Percentiles rank a stretch among this genome's conserved stretches.
Conservation (phyloP, 129 eudicot species). For the Ambrosia artemisiifolia region DNA sequence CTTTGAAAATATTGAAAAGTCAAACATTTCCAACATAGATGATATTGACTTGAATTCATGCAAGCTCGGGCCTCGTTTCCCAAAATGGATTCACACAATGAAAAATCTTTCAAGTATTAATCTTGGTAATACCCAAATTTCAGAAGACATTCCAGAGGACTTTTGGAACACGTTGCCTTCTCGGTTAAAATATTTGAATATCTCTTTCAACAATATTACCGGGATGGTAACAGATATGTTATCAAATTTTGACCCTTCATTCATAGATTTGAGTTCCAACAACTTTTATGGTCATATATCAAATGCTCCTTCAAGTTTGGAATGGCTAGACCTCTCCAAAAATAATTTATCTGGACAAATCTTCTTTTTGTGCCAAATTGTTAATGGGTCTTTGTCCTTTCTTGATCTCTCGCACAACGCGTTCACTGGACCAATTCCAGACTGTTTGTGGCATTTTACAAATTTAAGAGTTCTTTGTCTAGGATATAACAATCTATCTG, state of each 20-base stretch:
- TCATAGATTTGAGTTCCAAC: constrained; percentile 35
- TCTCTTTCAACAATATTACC: constrained; percentile 21
- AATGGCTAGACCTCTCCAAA: too few species aligned
- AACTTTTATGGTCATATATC: too few species aligned
- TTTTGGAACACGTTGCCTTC: constrained; percentile 16
- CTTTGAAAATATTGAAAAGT: not conserved
- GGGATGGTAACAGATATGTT: constrained; percentile 27
- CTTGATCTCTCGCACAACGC: too few species aligned
- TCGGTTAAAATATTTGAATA: constrained; percentile 1
- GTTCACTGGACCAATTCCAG: too few species aligned
- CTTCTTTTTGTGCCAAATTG: too few species aligned
- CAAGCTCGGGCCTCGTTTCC: constrained; percentile 43
- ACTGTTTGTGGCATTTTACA: too few species aligned
- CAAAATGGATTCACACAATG: constrained; percentile 41
- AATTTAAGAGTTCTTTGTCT: too few species aligned
- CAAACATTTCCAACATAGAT: constrained; percentile 6
- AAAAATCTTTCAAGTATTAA: constrained; percentile 1
- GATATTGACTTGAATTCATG: constrained; percentile 19
- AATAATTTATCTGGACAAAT: too few species aligned
- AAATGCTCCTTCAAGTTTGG: too few species aligned
- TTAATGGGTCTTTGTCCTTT: too few species aligned
- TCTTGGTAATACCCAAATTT: not conserved
- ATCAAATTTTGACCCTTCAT: too few species aligned
- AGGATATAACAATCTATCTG: too few species aligned
- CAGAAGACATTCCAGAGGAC: not conserved